phyloP scores from a whole-genome alignment of 2,329 filamentous ascomycete genomes.

The Elsinoe fawcettii region DNA sequence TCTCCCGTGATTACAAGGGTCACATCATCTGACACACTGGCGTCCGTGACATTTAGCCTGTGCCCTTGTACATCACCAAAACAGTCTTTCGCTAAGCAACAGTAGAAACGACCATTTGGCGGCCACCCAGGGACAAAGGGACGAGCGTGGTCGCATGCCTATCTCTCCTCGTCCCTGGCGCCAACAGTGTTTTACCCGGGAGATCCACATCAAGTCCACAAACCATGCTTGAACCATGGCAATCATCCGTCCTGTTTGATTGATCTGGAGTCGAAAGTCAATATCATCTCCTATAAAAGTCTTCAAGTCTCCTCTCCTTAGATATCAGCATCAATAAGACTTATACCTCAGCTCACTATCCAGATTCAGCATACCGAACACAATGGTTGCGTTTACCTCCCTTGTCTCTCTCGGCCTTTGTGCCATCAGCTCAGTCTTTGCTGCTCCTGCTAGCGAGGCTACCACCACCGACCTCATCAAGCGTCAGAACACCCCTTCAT shows the following conservation, averaged over 20 bases:
- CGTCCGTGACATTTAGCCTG: neutral
- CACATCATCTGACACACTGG: slow-evolving; percentile 10
- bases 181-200: slow-evolving; percentile 1
- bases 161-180: neutral
- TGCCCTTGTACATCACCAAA: neutral
- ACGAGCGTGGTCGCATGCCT: neutral
- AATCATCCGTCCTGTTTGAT: slow-evolving; percentile 2
- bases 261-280: neutral
- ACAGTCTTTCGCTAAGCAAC: neutral
- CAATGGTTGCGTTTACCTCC: slow-evolving; percentile 36
- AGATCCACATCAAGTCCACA: slow-evolving; percentile 6
- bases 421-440: slow-evolving; percentile 27
- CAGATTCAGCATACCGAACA: slow-evolving; percentile 18
- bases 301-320: neutral
- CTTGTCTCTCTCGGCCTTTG: slow-evolving; percentile 33
- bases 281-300: neutral
- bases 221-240: neutral
- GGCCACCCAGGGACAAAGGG: neutral
- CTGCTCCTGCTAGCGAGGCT: slow-evolving; percentile 32
- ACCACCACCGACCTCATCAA: slow-evolving; percentile 30
- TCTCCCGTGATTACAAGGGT: slow-evolving; percentile 4
- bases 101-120: neutral
- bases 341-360: neutral
- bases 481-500: slow-evolving; percentile 37
- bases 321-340: neutral